Percentiles rank a stretch among this genome's conserved stretches.
These are phyloP conservation scores for Clonostachys rosea DNA, from an alignment of 2,329 filamentous ascomycete genomes.

Conservation along the genomic window DNA sequence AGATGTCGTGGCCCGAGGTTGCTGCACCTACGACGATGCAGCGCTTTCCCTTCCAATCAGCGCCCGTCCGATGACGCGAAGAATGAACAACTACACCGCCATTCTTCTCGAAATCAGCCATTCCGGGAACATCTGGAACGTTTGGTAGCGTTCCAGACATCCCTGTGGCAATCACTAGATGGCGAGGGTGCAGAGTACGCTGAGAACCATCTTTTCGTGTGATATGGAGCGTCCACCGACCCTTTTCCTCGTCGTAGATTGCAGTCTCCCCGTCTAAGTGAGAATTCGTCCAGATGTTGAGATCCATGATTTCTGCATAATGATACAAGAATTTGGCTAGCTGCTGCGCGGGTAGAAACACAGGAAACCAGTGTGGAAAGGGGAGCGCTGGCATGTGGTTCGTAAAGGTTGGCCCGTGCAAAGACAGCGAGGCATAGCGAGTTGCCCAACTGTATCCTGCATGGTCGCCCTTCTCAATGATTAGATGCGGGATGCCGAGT, in stretches of 20 bases:
- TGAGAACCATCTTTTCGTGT: slow-evolving; percentile 26
- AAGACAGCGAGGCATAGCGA: slow-evolving; percentile 49
- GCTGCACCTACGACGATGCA: background rate
- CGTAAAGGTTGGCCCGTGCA: slow-evolving; percentile 60
- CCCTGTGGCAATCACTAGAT: slow-evolving; percentile 64
- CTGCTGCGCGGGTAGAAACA: slow-evolving; percentile 66
- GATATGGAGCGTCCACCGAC: slow-evolving; percentile 51
- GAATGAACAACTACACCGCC: too few species aligned
- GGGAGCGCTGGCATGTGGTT: slow-evolving; percentile 54
- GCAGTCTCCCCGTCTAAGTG: slow-evolving; percentile 19
- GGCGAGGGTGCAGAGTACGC: slow-evolving; percentile 50
- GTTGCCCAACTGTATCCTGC: slow-evolving; percentile 53
- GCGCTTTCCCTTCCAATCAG: background rate
- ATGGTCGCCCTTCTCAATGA: slow-evolving; percentile 35
- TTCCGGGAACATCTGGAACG: too few species aligned
- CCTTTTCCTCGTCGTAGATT: slow-evolving; percentile 41
- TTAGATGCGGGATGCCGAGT: slow-evolving; percentile 33
- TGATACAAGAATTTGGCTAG: slow-evolving; percentile 59
- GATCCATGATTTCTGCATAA: slow-evolving; percentile 56
- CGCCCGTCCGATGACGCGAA: background rate
- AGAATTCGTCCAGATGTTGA: slow-evolving; percentile 56
- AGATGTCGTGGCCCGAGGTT: too few species aligned
- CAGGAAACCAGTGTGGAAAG: slow-evolving; percentile 57
- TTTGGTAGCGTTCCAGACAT: slow-evolving; percentile 60
- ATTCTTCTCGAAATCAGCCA: too few species aligned